phyloP scores from a whole-genome alignment of 2,329 filamentous ascomycete species.

The Didymella sp. region DNA sequence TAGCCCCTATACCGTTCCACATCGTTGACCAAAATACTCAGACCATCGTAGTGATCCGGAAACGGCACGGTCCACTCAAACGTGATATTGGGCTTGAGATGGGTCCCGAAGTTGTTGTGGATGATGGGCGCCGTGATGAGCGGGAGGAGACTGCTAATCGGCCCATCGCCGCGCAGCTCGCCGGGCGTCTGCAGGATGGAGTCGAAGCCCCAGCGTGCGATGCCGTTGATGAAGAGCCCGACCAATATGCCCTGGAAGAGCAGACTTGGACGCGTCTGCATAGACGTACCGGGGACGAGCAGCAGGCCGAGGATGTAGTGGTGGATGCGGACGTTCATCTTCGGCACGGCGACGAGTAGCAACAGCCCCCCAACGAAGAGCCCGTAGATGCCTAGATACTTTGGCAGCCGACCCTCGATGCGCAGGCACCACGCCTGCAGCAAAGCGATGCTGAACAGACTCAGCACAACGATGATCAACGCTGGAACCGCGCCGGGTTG shows the following conservation, averaged over 20 bases:
- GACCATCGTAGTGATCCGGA: constrained; percentile 68
- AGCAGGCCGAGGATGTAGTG: constrained; percentile 92
- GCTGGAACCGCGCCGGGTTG: constrained; percentile 90
- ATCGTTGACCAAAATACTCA: constrained; percentile 84
- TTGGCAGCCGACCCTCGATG: constrained; percentile 79
- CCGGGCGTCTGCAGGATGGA: constrained; percentile 82
- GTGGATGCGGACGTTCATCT: constrained; percentile 85
- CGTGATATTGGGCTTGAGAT: constrained; percentile 62
- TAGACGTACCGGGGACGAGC: constrained; percentile 83
- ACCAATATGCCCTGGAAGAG: constrained; percentile 89
- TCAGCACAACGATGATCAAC: constrained; percentile 76
- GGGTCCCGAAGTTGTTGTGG: constrained; percentile 53
- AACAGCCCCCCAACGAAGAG: constrained; percentile 72
- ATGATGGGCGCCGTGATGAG: constrained; percentile 50
- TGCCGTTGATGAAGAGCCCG: constrained; percentile 91
- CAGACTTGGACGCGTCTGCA: constrained; percentile 84
- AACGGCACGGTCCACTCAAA: constrained; percentile 64
- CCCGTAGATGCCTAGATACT: constrained; percentile 78
- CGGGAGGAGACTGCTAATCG: constrained; percentile 67
- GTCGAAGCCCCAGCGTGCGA: constrained; percentile 93
- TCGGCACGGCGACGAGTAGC: constrained; percentile 73
- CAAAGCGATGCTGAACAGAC: constrained; percentile 71
- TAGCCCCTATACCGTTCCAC: constrained; percentile 70
- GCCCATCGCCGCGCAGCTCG: constrained; percentile 66
- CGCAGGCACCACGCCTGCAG: constrained; percentile 87